Base-by-base conservation (phyloP, 495 filamentous ascomycete genomes). In the Patellaria atrata region DNA sequence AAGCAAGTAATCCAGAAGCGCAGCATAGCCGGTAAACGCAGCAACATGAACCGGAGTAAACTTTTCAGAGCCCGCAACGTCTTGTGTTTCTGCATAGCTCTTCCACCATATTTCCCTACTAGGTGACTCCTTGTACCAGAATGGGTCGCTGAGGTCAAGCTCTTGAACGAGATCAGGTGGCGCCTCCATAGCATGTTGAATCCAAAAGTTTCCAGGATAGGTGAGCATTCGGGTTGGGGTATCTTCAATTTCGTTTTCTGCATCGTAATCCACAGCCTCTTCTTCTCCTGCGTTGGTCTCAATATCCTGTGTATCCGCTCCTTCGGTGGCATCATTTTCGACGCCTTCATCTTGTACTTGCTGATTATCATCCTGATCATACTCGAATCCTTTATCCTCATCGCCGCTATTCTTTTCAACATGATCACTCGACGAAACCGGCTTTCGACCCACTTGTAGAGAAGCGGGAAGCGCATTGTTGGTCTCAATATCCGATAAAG, bases 121-220 rank as follows among this genome's bases (percentile, higher is more conserved):
- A 9, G 15, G 6, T 12, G 32, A 36, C 1, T 35, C 33, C 11
- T 22, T 19, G 1, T 30, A 11, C 39, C 39, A 42, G 33, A 42
- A 42, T 8, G 25, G 12, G 21, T 37, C 33, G 6, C 5, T 13
- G 7, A 16, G 24, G 4, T 22, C 13, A 17, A 43, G 27, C 19
- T 43, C 40, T 32, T 37, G 20, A 17, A 43, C 33, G 4, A 43
- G 21, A 31, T 43, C 40, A 6, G n/a, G 28, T 1, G 33, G 27
- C 5, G 40, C 40, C 14, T 26, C 21, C 19, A 32, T 43, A 5
- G 34, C 40, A 23, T 43, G 40, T 16, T 43, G 33, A 19, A 43
- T 37, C 40, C 40, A 43, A 23, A 37, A 43, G 21, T 43, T 33
- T n/a, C 29, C 35, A 3, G 35, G 28, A 25, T 39, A 32, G 30